A percentile compares a stretch with the other conserved stretches of the same genome.
Conservation (phyloP, 805 yeast species). For the Yamadazyma kitorensis region DNA sequence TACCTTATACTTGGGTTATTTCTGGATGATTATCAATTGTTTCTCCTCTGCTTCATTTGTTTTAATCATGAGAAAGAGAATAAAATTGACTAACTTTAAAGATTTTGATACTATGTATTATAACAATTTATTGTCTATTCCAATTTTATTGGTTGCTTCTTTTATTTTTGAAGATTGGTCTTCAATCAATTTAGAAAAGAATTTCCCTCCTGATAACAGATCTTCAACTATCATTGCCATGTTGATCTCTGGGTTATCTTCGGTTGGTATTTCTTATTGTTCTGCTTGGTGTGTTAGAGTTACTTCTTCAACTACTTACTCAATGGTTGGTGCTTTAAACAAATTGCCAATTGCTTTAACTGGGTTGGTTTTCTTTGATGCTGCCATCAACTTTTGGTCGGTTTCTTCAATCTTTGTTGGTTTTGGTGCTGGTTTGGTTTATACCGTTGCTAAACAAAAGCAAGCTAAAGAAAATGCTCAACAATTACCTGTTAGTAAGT, state of each 20-base stretch:
- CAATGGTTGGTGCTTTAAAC: constrained; percentile 99
- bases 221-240: constrained; percentile 71
- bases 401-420: constrained; percentile 90
- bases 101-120: constrained; percentile 98
- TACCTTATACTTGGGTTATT: constrained; percentile 68
- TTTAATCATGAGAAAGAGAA: constrained; percentile 94
- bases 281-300: constrained; percentile 99
- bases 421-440: constrained; percentile 91
- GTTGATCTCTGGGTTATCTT: constrained; percentile 89
- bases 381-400: constrained; percentile 90
- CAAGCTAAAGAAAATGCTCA: constrained; percentile 53
- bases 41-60: constrained; percentile 92
- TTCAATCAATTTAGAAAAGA: constrained; percentile 62
- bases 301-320: constrained; percentile 96
- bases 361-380: constrained; percentile 92
- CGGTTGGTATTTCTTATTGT: constrained; percentile 97
- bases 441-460: constrained; percentile 92
- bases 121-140: constrained; percentile 92
- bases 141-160: constrained; percentile 76
- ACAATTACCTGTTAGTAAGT: constrained; percentile 26
- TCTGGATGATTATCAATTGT: constrained; percentile 97
- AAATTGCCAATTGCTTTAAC: constrained; percentile 96
- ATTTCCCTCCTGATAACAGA: constrained; percentile 76
- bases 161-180: constrained; percentile 92
- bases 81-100: constrained; percentile 93